Conservation (phyloP, 73 alveolate genomes). For the Paramecium sexaurelia region DNA sequence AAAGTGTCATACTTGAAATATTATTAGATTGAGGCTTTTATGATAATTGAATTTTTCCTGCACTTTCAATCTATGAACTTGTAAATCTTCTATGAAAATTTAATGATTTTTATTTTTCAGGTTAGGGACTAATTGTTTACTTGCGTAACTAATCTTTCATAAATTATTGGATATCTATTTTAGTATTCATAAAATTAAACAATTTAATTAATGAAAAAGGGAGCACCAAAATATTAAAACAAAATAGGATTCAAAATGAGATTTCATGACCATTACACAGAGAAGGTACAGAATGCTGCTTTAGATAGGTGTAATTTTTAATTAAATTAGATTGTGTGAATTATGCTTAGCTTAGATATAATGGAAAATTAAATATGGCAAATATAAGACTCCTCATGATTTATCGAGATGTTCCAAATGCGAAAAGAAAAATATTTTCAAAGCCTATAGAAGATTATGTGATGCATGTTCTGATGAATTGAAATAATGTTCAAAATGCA, state of each 20-base stretch:
- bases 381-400: conserved; percentile 43
- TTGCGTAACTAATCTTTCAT: conserved; percentile 19
- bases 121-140: conserved; percentile 42
- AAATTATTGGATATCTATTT: conserved; percentile 36
- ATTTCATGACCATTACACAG: conserved; percentile 3
- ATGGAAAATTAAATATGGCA: conserved; percentile 58
- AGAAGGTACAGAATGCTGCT: neutral
- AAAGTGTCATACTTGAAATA: conserved; percentile 7
- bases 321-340: conserved; percentile 2
- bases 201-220: conserved; percentile 52
- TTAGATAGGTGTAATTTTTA: neutral
- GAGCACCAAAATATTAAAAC: conserved; percentile 51
- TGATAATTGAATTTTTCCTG: neutral
- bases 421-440: conserved; percentile 8
- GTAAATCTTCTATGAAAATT: conserved; percentile 37
- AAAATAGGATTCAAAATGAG: conserved; percentile 37
- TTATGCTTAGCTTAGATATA: conserved; percentile 7
- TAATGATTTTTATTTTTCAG: neutral
- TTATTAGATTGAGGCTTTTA: neutral
- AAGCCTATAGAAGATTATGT: conserved; percentile 53
- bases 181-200: neutral
- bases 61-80: conserved; percentile 24
- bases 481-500: conserved; percentile 27
- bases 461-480: conserved; percentile 51
- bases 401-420: conserved; percentile 48